phyloP scores from a whole-genome alignment of 2,329 filamentous ascomycete genomes.

The Phaeosphaeriaceae sp. region DNA sequence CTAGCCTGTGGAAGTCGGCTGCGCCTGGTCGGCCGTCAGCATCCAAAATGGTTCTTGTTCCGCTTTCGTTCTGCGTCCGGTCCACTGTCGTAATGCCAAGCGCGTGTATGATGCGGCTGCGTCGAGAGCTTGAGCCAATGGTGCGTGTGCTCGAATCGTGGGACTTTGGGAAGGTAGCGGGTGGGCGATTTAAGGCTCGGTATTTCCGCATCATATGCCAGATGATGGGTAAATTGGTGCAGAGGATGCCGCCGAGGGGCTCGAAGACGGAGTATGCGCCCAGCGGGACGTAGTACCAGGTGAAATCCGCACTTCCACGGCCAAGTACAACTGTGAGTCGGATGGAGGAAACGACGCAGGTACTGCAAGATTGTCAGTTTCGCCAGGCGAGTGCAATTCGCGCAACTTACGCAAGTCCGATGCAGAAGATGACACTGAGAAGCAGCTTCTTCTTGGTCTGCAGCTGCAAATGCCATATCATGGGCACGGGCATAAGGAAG shows the following conservation, averaged over 20 bases:
- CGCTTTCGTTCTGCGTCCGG: conserved; percentile 32
- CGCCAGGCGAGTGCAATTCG: not conserved
- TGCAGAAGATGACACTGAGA: conserved; percentile 40
- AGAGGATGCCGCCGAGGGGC: conserved; percentile 43
- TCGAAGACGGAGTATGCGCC: conserved; percentile 44
- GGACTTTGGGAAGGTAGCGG: conserved; percentile 22
- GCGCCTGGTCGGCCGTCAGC: conserved; percentile 11
- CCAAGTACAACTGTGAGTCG: conserved; percentile 41
- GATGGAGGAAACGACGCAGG: conserved; percentile 41
- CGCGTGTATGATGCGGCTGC: conserved; percentile 26
- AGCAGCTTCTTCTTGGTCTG: conserved; percentile 43
- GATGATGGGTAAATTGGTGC: conserved; percentile 44
- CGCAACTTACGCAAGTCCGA: conserved; percentile 41
- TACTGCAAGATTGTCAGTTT: conserved; percentile 18
- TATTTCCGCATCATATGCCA: conserved; percentile 44
- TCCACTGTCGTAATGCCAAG: conserved; percentile 33
- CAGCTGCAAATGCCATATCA: conserved; percentile 43
- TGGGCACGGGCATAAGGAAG: conserved; percentile 43
- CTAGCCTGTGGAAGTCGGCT: conserved; percentile 30
- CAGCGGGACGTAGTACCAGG: conserved; percentile 44
- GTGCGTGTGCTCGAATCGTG: conserved; percentile 24
- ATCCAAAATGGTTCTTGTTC: conserved; percentile 21
- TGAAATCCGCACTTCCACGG: conserved; percentile 39
- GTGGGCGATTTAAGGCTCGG: conserved; percentile 18
- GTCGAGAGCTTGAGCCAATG: conserved; percentile 25